phyloP scores from a whole-genome alignment of 768 basidiomycete species.

The Candolleomyces efflorescens region DNA sequence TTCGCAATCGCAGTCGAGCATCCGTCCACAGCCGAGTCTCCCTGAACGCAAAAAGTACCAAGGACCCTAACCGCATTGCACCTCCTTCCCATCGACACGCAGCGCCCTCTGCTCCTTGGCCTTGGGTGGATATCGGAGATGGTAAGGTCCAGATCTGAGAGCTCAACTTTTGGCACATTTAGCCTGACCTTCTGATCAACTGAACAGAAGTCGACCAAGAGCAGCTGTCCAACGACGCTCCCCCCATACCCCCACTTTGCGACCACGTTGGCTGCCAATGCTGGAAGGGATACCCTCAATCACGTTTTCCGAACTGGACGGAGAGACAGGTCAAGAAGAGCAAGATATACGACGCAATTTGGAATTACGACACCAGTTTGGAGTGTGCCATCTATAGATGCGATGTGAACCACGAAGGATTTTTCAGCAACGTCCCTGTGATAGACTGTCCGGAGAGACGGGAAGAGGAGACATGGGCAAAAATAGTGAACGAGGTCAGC shows the following conservation, averaged over 20 bases:
- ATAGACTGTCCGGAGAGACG: constrained; percentile 15
- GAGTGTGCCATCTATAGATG: constrained; percentile 33
- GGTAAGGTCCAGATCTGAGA: constrained; percentile 20
- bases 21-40: background rate
- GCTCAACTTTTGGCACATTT: background rate
- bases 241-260: constrained; percentile 36
- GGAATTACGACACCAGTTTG: constrained; percentile 21
- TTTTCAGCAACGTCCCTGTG: constrained; percentile 29
- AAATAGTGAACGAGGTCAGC: too few relatives aligned
- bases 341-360: constrained; percentile 33
- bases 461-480: too few relatives aligned
- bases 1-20: background rate
- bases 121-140: constrained; percentile 40
- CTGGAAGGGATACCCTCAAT: constrained; percentile 41
- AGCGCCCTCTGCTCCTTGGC: constrained; percentile 44
- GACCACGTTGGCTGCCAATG: constrained; percentile 32
- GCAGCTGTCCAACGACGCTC: constrained; percentile 27
- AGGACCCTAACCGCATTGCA: background rate
- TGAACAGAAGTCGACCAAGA: constrained; percentile 29
- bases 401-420: constrained; percentile 35
- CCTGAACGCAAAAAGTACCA: background rate
- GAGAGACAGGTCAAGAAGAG: constrained; percentile 37
- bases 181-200: too few relatives aligned
- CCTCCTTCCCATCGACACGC: background rate
- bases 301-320: constrained; percentile 57